Evolutionary conservation across 73 alveolate species (phyloP).

Genomic region (Paramecium octaurelia): DNA sequence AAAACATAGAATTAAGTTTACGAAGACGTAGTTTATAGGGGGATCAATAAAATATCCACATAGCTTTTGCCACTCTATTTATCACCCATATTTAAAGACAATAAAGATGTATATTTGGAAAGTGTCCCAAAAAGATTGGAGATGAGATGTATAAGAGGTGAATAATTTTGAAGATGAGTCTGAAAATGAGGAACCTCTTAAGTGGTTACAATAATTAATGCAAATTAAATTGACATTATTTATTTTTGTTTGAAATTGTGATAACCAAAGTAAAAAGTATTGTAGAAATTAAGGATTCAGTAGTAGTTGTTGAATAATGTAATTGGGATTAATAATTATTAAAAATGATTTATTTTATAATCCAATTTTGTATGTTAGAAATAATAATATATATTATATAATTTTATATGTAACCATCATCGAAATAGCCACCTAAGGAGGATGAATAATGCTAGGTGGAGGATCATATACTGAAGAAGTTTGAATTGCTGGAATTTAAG

Average conservation of each 20-base stretch:
- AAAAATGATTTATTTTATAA: not conserved
- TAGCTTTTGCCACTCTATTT: not conserved
- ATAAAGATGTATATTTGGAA: not conserved
- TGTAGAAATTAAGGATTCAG: not conserved
- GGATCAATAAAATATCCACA: no score
- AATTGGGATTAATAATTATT: not conserved
- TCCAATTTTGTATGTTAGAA: not conserved
- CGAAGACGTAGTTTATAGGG: no score
- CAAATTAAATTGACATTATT: no score
- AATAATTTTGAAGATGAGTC: no score
- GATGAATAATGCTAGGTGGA: slow-evolving; percentile 60
- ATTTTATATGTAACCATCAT: not conserved
- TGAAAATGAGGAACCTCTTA: no score
- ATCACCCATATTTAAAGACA: not conserved
- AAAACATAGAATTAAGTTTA: not conserved
- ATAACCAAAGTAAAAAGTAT: not conserved
- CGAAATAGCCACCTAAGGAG: not conserved
- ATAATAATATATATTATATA: not conserved
- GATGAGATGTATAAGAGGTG: no score
- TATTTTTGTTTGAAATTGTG: not conserved
- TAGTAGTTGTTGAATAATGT: not conserved
- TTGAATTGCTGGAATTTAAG: slow-evolving; percentile 74
- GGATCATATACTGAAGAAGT: slow-evolving; percentile 74
- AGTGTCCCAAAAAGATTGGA: not conserved
- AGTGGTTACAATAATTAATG: no score